A percentile compares a stretch with the other conserved stretches of the same genome.
phyloP scores from a whole-genome alignment of 2,329 filamentous ascomycete genomes.

The Lachnellula cervina region DNA sequence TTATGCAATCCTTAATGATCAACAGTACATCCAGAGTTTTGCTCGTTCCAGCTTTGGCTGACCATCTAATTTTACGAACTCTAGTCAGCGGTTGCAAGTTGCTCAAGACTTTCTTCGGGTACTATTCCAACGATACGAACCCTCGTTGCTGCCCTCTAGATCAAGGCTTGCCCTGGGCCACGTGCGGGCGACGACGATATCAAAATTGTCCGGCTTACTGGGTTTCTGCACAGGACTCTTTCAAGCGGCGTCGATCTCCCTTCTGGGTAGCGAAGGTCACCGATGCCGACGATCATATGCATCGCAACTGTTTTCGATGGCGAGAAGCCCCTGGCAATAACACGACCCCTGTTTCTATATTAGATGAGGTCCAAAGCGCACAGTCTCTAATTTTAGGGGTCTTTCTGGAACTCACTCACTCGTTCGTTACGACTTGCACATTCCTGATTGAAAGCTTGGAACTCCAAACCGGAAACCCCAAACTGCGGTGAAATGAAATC shows the following conservation, averaged over 20 bases:
- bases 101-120: background rate
- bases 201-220: background rate
- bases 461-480: background rate
- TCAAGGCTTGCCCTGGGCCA: background rate
- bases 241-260: background rate
- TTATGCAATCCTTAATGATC: conserved; percentile 14
- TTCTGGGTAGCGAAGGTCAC: background rate
- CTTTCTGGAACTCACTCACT: background rate
- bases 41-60: background rate
- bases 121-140: background rate
- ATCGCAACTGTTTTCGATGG: background rate
- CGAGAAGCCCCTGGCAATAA: background rate
- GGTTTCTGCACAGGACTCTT: background rate
- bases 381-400: background rate
- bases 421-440: background rate
- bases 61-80: background rate
- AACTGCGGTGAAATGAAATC: background rate
- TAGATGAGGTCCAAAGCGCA: background rate
- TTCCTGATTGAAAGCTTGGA: background rate
- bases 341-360: background rate
- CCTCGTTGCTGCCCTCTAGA: background rate
- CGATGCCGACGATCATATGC: background rate
- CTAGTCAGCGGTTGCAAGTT: background rate
- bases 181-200: background rate
- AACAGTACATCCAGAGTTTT: background rate